Percentiles rank a stretch among this genome's conserved stretches.
Conservation (phyloP, 768 basidiomycete genomes). For the Pulveroboletus sp. region DNA sequence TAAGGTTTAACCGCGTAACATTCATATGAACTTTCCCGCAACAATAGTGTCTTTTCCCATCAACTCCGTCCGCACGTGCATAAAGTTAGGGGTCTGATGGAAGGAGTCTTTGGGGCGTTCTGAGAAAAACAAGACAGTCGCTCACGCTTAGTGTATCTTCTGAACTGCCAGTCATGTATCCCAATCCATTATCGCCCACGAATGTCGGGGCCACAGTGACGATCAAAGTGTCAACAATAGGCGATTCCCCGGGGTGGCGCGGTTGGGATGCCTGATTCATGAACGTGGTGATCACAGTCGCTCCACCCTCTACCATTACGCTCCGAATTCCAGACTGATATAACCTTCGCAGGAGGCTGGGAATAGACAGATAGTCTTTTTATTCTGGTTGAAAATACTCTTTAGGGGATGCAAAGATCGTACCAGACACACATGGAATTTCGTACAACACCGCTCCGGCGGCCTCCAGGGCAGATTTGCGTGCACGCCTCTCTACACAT, state of each 20-base stretch:
- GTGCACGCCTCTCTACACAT: constrained; percentile 25
- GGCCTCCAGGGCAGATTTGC: constrained; percentile 43
- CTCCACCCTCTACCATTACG: constrained; percentile 97
- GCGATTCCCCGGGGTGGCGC: constrained; percentile 5
- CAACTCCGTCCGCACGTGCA: constrained; percentile 25
- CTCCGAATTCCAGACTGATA: constrained; percentile 55
- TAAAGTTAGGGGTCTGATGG: constrained; percentile 22
- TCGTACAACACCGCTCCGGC: constrained; percentile 67
- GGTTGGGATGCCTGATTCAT: constrained; percentile 10
- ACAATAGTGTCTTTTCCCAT: constrained; percentile 33
- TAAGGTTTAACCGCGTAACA: neutral
- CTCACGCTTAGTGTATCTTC: constrained; percentile 18
- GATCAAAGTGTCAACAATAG: constrained; percentile 65
- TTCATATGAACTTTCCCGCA: constrained; percentile 22
- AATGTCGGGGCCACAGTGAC: constrained; percentile 85
- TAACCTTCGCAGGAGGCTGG: constrained; percentile 48
- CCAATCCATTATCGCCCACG: constrained; percentile 69
- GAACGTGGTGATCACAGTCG: constrained; percentile 64
- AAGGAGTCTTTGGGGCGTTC: neutral
- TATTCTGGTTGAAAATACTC: neutral
- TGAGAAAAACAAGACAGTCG: neutral
- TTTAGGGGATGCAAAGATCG: neutral
- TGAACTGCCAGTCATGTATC: constrained; percentile 37
- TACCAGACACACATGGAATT: constrained; percentile 41
- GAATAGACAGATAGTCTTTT: constrained; percentile 37